Conservation (phyloP, 805 yeast genomes). For the Lipomyces mesembrius region DNA sequence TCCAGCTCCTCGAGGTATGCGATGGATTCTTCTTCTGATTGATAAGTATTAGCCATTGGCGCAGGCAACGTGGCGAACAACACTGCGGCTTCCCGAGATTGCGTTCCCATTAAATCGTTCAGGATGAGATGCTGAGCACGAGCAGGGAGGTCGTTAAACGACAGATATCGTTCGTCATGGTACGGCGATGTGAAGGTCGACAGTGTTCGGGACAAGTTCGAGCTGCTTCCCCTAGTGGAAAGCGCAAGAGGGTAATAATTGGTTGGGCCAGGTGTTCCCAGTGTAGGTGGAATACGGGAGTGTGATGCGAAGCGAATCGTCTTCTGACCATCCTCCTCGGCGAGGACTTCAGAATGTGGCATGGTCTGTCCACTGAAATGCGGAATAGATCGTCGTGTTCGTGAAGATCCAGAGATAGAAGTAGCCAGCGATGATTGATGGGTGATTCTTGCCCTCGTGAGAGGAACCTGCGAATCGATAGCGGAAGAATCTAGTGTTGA, state of each 20-base stretch:
- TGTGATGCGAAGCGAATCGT: slow-evolving; percentile 33
- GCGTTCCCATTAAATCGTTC: slow-evolving; percentile 77
- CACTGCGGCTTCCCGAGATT: slow-evolving; percentile 69
- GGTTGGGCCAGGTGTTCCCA: slow-evolving; percentile 5
- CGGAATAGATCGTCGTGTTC: slow-evolving; percentile 39
- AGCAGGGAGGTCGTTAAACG: slow-evolving; percentile 89
- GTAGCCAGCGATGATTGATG: slow-evolving; percentile 32
- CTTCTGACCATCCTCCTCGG: slow-evolving; percentile 41
- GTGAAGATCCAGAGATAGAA: slow-evolving; percentile 19
- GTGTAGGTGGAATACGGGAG: slow-evolving; percentile 8
- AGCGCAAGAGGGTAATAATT: slow-evolving; percentile 25
- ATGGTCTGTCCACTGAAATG: slow-evolving; percentile 44
- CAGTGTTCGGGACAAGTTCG: slow-evolving; percentile 39
- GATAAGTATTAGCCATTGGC: slow-evolving; percentile 82
- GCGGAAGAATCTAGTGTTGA: slow-evolving; percentile 6
- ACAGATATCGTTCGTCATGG: slow-evolving; percentile 43
- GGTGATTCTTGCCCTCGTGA: slow-evolving; percentile 21
- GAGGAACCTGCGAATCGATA: not conserved
- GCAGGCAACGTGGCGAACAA: slow-evolving; percentile 90
- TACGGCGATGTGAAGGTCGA: slow-evolving; percentile 13
- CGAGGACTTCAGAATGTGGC: slow-evolving; percentile 43
- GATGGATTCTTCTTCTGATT: slow-evolving; percentile 65
- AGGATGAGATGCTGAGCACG: slow-evolving; percentile 86
- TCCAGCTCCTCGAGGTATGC: slow-evolving; percentile 79
- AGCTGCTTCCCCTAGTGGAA: slow-evolving; percentile 19